Base-by-base conservation (phyloP, 192 early-diverging fungal genomes). In the Coemansia sp. region DNA sequence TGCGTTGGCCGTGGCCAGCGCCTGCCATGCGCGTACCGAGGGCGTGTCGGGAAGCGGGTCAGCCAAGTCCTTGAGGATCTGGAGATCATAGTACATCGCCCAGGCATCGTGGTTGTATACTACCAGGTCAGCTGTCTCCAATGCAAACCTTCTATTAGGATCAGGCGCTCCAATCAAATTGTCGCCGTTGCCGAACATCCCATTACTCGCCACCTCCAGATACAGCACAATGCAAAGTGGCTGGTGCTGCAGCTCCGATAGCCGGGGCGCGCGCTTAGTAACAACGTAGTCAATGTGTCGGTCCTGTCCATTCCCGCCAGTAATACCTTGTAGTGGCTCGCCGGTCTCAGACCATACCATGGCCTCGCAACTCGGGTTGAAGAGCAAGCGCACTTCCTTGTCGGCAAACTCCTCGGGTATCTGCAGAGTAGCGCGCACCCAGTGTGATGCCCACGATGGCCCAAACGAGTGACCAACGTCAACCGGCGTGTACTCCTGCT, bases 201-300 rank as follows among this genome's bases (percentile, higher is more conserved):
- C 91, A 74, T 98, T 98, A 74, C 94, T 95, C 2, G 93, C 95
- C 60, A 95, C 89, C 68, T 98, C 98, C 43, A 98, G 72, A 73
- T 92, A 97, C 58, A 97, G 87, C 46, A 93, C 84, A 57, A 89
- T 89, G 70, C 34, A 69, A 64, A 73, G 52, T 1, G 16, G 31
- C 16, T 13, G 57, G 8, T 38, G 36, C 36, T 38, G 36, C 36
- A 38, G 7, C 76, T 84, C 77, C 74, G 12, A 80, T 60, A n/a
- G 74, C 11, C 52, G 74, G 31, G 57, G 57, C 15, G 88, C 89
- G 58, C 76, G 75, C 20, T 75, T 62, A 11, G 87, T 85, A 39
- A 91, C 40, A 13, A 80, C 50, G 64, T 74, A 85, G 50, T 91
- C 88, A 18, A 86, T 75, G 70, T 88, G 90, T 29, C 29, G 33